Percentiles rank a stretch among this genome's conserved stretches.
These are phyloP conservation scores for Phoenix dactylifera DNA, from an alignment of 176 grass and related monocot genomes.

Conservation along the genomic window DNA sequence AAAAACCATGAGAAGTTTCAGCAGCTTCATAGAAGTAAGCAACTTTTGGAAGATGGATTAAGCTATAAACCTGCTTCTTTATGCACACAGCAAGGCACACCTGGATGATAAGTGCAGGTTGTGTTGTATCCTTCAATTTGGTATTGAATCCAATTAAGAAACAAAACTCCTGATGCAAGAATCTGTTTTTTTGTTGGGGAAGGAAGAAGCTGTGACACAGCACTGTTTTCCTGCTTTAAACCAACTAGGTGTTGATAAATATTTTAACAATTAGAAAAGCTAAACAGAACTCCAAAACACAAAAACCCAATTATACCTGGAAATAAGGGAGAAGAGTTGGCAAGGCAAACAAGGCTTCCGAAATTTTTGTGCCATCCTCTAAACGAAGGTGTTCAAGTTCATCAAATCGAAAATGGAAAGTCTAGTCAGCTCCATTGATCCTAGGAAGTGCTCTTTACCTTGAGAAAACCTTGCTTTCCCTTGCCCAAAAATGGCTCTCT, in stretches of 20 bases:
- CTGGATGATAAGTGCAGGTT: conserved; percentile 78
- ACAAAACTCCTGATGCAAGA: conserved; percentile 52
- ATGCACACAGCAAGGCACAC: conserved; percentile 46
- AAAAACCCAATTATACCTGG: conserved; percentile 25
- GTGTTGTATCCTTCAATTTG: conserved; percentile 46
- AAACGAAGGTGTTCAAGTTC: conserved; percentile 33
- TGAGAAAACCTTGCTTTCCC: conserved; percentile 4
- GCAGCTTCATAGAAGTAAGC: neutral
- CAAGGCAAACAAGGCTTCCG: conserved; percentile 57
- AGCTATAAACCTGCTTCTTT: conserved; percentile 51
- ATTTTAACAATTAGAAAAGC: conserved; percentile 8
- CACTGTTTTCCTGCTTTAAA: conserved; percentile 48
- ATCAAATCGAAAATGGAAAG: conserved; percentile 6
- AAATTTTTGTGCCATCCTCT: conserved; percentile 47
- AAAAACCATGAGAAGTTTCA: conserved; percentile 9
- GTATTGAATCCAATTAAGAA: conserved; percentile 8
- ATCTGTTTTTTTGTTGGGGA: conserved; percentile 58
- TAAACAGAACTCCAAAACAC: neutral
- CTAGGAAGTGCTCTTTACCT: conserved; percentile 15
- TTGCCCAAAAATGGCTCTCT: conserved; percentile 51
- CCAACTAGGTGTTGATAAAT: conserved; percentile 11
- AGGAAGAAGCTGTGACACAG: conserved; percentile 66
- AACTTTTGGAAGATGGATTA: neutral
- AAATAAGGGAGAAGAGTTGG: conserved; percentile 80
- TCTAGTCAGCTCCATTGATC: conserved; percentile 67